These are phyloP conservation scores for Ambrosia artemisiifolia DNA, from an alignment of 129 eudicot genomes.

Conservation along the genomic window DNA sequence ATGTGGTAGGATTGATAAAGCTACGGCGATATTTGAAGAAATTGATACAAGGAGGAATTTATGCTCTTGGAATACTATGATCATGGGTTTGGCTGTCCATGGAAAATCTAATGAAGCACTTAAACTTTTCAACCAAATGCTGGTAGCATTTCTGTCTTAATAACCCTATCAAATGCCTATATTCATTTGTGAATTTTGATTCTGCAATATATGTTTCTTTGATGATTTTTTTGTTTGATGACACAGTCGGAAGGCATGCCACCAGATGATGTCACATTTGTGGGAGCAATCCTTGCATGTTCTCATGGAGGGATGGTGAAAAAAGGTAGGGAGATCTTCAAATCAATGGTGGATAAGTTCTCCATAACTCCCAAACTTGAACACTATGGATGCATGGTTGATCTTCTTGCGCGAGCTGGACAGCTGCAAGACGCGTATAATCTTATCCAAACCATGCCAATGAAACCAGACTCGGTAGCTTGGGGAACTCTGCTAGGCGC, in stretches of 20 bases:
- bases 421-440: constrained; percentile 49
- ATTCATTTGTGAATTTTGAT: neutral
- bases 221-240: constrained; percentile 3
- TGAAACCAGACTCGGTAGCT: constrained; percentile 57
- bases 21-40: constrained; percentile 47
- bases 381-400: constrained; percentile 78
- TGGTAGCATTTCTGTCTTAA: constrained; percentile 28
- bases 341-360: constrained; percentile 39
- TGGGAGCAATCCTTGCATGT: constrained; percentile 68
- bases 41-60: constrained; percentile 50
- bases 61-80: constrained; percentile 81
- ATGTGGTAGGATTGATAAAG: constrained; percentile 57
- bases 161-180: neutral
- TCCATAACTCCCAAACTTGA: constrained; percentile 51
- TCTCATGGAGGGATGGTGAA: constrained; percentile 64
- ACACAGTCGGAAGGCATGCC: constrained; percentile 39
- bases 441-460: constrained; percentile 56
- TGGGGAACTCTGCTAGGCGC: constrained; percentile 73
- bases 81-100: constrained; percentile 78
- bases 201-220: neutral
- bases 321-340: constrained; percentile 51
- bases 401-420: constrained; percentile 67
- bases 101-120: constrained; percentile 59
- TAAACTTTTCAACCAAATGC: constrained; percentile 52
- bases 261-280: constrained; percentile 71